phyloP scores from a whole-genome alignment of 208 protist species.

The Kentomonas sorsogonicus region DNA sequence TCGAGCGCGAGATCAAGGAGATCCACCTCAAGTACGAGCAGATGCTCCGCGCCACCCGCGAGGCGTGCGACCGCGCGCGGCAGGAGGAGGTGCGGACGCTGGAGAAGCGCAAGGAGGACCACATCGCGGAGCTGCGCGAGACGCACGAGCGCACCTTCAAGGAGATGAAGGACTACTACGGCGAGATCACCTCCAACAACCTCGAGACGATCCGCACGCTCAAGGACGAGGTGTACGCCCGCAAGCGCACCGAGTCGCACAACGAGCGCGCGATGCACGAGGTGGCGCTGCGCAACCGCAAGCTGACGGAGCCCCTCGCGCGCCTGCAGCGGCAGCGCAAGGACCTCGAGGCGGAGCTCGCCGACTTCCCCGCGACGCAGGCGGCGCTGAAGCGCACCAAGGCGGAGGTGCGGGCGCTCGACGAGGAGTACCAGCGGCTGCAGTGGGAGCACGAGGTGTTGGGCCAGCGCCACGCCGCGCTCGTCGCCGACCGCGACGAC shows the following conservation, averaged over 20 bases:
- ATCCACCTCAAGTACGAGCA: constrained; percentile 94
- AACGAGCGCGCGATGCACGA: constrained; percentile 98
- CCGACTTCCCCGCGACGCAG: constrained; percentile 89
- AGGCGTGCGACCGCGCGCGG: constrained; percentile 88
- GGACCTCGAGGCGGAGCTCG: constrained; percentile 86
- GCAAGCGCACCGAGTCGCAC: constrained; percentile 92
- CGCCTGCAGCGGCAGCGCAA: constrained; percentile 90
- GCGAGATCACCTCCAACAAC: constrained; percentile 98
- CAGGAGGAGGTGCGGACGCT: constrained; percentile 93
- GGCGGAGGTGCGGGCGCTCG: constrained; percentile 49
- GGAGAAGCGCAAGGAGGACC: constrained; percentile 95
- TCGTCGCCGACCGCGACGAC: constrained; percentile 93
- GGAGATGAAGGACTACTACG: constrained; percentile 98
- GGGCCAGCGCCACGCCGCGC: constrained; percentile 86
- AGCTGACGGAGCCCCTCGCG: constrained; percentile 93
- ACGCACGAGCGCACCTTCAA: constrained; percentile 95
- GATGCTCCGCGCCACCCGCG: constrained; percentile 84
- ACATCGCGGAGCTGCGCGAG: constrained; percentile 93
- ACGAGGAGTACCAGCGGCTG: constrained; percentile 90
- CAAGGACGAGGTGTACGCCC: constrained; percentile 94
- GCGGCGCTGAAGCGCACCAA: constrained; percentile 81
- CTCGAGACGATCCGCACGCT: constrained; percentile 97
- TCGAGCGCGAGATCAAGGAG: constrained; percentile 91
- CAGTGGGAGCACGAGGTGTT: constrained; percentile 96
- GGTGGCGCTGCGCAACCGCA: constrained; percentile 95